These are phyloP conservation scores for apple (Malus domestica) DNA, from an alignment of 306 rosid genomes.

Conservation along the genomic window DNA sequence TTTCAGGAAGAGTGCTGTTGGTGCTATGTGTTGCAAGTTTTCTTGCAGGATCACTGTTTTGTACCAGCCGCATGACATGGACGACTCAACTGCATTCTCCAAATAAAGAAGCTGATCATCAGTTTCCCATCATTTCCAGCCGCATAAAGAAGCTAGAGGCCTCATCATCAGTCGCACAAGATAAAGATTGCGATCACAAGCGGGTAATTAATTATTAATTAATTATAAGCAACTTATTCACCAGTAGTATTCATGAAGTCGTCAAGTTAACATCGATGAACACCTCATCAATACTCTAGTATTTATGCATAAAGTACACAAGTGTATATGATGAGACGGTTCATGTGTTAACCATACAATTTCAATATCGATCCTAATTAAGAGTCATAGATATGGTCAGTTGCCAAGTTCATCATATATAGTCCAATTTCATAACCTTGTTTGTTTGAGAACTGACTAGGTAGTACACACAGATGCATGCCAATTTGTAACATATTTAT, in stretches of 20 bases:
- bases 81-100: slow-evolving; percentile 22
- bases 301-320: no score
- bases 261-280: no score
- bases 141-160: neutral
- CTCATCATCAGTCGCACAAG: neutral
- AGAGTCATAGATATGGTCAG: no score
- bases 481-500: neutral
- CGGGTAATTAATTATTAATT: slow-evolving; percentile 12
- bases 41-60: slow-evolving; percentile 60
- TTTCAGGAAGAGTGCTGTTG: slow-evolving; percentile 46
- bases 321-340: no score
- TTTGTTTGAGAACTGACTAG: neutral
- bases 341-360: no score
- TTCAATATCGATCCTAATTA: no score
- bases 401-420: no score
- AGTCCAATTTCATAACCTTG: neutral
- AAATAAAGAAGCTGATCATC: slow-evolving; percentile 4
- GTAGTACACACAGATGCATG: neutral
- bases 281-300: no score
- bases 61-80: slow-evolving; percentile 50
- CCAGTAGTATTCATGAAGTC: neutral
- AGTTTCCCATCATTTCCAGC: slow-evolving; percentile 11
- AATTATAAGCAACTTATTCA: neutral
- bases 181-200: slow-evolving; percentile 32
- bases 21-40: slow-evolving; percentile 61